Base-by-base conservation (phyloP, 805 yeast genomes). In the Kregervanrija pseudodelftensis region DNA sequence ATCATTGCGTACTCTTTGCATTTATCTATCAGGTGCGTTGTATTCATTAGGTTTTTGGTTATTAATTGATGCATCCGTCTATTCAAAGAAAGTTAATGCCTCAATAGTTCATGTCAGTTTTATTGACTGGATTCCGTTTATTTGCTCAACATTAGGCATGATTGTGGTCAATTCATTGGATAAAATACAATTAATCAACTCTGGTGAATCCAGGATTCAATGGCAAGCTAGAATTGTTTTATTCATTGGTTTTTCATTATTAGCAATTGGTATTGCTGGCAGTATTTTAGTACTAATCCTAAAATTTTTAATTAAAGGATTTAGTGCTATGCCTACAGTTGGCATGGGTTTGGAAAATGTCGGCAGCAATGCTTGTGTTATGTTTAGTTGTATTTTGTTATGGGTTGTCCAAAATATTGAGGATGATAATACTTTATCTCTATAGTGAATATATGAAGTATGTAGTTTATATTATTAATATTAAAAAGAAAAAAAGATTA, bases 341-440 rank as follows among this genome's bases (percentile, higher is more conserved):
- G 91, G 93, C 4, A 89, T 93, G 96, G 99, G 98, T 13, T 76
- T 88, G 16, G 80, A 87, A 47, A 91, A 91, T 65, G 90, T 93
- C 36, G 75, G 84, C 16, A 80, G 87, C 38, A 88, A 90, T 57
- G 76, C 78, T 8, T 71, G 83, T 49, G 78, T 91, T 33, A 85
- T 91, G 88, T 67, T 87, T 55, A 88, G 97, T 68, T 90, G 97
- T 64, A 79, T 87, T 39, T 72, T 82, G 8, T 69, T 93, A 56
- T 93, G 99, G 99, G 69, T 91, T 43, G 88, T 96, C 16, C 98
- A 91, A 62, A 93, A 89, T 62, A 82, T 89, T 47, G 97, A 93
- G 63, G 98, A 93, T 59, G 98, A 91, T 64, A 91, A 90, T 66
- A 85, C 95, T 50, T 91, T 93, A 62, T 84, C 95, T 39, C 47